These are phyloP conservation scores for Beauveria bassiana DNA, from an alignment of 2,329 filamentous ascomycete species.

Conservation along the genomic window DNA sequence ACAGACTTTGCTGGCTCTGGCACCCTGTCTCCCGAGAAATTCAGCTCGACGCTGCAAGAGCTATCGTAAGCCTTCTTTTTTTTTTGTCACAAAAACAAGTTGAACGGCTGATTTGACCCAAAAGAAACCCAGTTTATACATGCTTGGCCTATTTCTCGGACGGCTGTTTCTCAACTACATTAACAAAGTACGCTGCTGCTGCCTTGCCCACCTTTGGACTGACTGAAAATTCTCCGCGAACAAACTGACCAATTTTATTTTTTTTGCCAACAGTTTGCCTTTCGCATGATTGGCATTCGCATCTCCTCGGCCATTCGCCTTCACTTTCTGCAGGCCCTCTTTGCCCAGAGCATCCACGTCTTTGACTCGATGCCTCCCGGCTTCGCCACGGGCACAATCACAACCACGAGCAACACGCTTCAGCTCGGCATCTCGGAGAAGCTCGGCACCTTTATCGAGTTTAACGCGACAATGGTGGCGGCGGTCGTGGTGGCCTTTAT, in stretches of 20 bases:
- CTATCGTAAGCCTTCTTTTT: constrained; percentile 7
- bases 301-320: constrained; percentile 55
- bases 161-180: constrained; percentile 58
- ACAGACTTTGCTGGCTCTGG: constrained; percentile 15
- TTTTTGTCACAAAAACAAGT: not conserved
- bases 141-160: constrained; percentile 63
- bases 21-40: constrained; percentile 28
- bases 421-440: constrained; percentile 60
- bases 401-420: constrained; percentile 54
- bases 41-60: constrained; percentile 13
- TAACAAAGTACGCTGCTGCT: constrained; percentile 34
- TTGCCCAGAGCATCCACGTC: constrained; percentile 58
- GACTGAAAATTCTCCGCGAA: no score
- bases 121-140: constrained; percentile 44
- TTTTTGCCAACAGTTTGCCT: constrained; percentile 39
- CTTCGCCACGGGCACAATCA: constrained; percentile 55
- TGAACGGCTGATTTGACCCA: constrained; percentile 8
- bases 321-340: constrained; percentile 55
- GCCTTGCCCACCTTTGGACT: not conserved
- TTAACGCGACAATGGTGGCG: constrained; percentile 41
- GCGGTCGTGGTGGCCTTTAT: constrained; percentile 48
- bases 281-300: constrained; percentile 54
- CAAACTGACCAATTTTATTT: no score
- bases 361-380: constrained; percentile 59
- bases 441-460: constrained; percentile 52